A percentile compares a stretch with the other conserved stretches of the same genome.
Conservation (phyloP, 306 rosid genomes). For the Pterocarpus santalinus region DNA sequence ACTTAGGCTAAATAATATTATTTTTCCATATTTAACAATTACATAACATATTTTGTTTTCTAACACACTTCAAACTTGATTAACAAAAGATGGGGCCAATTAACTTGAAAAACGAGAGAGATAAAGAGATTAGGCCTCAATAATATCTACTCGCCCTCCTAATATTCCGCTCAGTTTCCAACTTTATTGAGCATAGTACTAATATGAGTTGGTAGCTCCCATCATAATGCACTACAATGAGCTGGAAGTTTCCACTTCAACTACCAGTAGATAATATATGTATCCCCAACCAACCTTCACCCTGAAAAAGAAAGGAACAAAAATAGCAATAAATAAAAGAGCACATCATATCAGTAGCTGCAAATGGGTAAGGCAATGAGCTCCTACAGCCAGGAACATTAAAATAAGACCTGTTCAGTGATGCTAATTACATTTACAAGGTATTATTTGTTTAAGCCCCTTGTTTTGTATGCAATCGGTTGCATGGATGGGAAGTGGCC, state of each 20-base stretch:
- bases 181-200: not conserved
- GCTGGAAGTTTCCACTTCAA: slow-evolving; percentile 47
- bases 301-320: not conserved
- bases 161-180: not conserved
- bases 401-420: not conserved
- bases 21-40: not conserved
- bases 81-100: slow-evolving; percentile 3
- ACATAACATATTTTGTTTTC: slow-evolving; percentile 2
- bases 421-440: slow-evolving; percentile 1
- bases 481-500: slow-evolving; percentile 1
- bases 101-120: slow-evolving; percentile 19
- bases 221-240: not conserved
- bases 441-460: slow-evolving; percentile 2
- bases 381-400: not conserved
- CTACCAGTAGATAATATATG: slow-evolving; percentile 22
- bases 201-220: slow-evolving; percentile 3
- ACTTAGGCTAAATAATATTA: no score
- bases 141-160: no score
- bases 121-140: not conserved
- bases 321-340: slow-evolving; percentile 5
- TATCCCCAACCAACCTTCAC: not conserved
- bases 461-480: slow-evolving; percentile 2
- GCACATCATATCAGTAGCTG: not conserved
- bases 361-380: not conserved
- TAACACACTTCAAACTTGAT: not conserved